phyloP scores from a whole-genome alignment of 2,329 filamentous ascomycete species.

The Talaromyces sp. region DNA sequence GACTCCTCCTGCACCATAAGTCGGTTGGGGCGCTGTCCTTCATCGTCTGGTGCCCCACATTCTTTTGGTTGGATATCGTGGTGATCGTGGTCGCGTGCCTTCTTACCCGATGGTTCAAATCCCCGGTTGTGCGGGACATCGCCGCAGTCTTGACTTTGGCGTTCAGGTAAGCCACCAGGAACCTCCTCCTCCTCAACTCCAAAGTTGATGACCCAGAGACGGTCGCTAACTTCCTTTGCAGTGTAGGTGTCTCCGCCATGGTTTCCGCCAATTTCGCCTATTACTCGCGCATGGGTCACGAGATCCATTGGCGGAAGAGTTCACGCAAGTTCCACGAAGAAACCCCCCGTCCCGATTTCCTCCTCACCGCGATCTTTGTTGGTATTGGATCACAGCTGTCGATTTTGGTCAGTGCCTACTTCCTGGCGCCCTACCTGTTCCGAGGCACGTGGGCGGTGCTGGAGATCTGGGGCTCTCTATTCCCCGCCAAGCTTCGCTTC shows the following conservation, averaged over 20 bases:
- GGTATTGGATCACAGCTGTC: conserved; percentile 16
- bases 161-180: conserved; percentile 7
- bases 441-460: conserved; percentile 9
- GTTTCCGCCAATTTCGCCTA: conserved; percentile 24
- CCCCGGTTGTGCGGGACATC: conserved; percentile 5
- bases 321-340: conserved; percentile 3
- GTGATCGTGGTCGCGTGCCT: conserved; percentile 14
- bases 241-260: conserved; percentile 18
- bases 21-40: conserved; percentile 5
- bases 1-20: conserved; percentile 9
- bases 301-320: conserved; percentile 28
- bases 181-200: no score
- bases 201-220: not conserved
- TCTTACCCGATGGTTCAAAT: conserved; percentile 14
- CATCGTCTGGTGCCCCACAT: conserved; percentile 15
- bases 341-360: not conserved
- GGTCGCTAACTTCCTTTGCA: conserved; percentile 5
- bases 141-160: conserved; percentile 5
- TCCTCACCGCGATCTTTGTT: conserved; percentile 7
- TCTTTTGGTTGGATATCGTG: conserved; percentile 16
- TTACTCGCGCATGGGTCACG: conserved; percentile 20
- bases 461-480: conserved; percentile 10
- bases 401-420: conserved; percentile 11
- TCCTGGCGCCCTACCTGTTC: conserved; percentile 16
- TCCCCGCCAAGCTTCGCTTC: not conserved